Evolutionary conservation across 768 basidiomycete genomes (phyloP).

Genomic region (Lepiota venenata): DNA sequence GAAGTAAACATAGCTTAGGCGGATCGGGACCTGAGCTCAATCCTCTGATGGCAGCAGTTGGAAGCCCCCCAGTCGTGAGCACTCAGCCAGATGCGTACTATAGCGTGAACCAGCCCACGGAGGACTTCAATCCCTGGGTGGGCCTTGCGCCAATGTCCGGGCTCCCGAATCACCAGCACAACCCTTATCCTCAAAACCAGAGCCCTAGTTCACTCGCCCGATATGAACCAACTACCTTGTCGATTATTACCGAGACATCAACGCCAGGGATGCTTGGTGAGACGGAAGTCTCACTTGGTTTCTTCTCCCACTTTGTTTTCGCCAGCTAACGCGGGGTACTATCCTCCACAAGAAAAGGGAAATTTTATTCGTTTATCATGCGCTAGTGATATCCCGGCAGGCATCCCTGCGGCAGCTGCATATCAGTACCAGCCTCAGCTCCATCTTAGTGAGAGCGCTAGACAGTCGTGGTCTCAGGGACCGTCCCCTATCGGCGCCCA

Average conservation of each 20-base stretch:
- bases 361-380: background rate
- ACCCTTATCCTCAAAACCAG: background rate
- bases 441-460: background rate
- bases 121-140: background rate
- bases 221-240: constrained; percentile 1
- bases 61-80: background rate
- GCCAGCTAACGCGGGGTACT: background rate
- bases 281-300: background rate
- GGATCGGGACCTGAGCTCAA: background rate
- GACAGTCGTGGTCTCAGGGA: background rate
- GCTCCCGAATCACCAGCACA: background rate
- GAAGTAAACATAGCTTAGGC: background rate
- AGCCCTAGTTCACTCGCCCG: background rate
- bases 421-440: background rate
- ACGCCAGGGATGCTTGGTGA: background rate
- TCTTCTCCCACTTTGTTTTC: background rate
- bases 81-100: background rate
- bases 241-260: constrained; percentile 7
- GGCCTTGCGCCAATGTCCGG: background rate
- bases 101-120: background rate
- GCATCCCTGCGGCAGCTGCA: background rate
- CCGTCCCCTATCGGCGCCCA: background rate
- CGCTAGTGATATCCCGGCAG: background rate
- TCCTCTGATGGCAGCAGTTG: background rate
- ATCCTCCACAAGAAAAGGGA: background rate